Conservation (phyloP, 2,329 filamentous ascomycete species). For the Monascus ruber region DNA sequence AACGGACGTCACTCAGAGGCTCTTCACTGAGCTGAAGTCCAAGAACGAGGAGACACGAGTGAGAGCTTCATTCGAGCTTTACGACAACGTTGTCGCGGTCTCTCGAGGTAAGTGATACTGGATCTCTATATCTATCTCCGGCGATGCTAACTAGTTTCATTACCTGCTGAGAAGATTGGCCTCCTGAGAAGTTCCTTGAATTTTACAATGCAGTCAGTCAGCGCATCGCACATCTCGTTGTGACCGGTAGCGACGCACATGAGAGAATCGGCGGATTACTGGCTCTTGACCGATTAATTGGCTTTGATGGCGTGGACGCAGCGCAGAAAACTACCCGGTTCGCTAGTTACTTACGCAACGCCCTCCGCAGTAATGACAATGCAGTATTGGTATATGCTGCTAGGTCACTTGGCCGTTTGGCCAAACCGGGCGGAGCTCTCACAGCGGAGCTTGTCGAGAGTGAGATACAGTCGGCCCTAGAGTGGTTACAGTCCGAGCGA, state of each 20-base stretch:
- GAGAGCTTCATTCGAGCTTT: constrained; percentile 38
- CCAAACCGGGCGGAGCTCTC: constrained; percentile 80
- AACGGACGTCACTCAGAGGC: constrained; percentile 41
- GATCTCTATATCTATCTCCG: constrained; percentile 1
- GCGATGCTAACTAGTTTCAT: background rate
- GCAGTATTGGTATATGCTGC: constrained; percentile 84
- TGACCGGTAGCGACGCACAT: constrained; percentile 72
- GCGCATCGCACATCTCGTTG: constrained; percentile 61
- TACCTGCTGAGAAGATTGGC: constrained; percentile 49
- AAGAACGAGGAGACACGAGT: constrained; percentile 41
- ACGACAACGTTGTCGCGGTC: constrained; percentile 34
- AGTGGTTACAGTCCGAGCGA: constrained; percentile 92
- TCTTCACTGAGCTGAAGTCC: constrained; percentile 47
- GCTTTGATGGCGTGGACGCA: constrained; percentile 90
- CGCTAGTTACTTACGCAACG: constrained; percentile 75
- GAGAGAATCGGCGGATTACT: constrained; percentile 88
- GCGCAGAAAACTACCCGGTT: constrained; percentile 92
- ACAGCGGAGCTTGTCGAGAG: constrained; percentile 94
- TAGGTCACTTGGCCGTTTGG: constrained; percentile 77
- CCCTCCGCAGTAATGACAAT: constrained; percentile 83
- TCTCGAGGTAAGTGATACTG: constrained; percentile 30
- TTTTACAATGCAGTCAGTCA: constrained; percentile 57
- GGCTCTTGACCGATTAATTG: constrained; percentile 83
- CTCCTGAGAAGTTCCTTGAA: constrained; percentile 63
- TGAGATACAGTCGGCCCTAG: constrained; percentile 88